Conservation (phyloP, 129 eudicot genomes). For the Cynara cardunculus region DNA sequence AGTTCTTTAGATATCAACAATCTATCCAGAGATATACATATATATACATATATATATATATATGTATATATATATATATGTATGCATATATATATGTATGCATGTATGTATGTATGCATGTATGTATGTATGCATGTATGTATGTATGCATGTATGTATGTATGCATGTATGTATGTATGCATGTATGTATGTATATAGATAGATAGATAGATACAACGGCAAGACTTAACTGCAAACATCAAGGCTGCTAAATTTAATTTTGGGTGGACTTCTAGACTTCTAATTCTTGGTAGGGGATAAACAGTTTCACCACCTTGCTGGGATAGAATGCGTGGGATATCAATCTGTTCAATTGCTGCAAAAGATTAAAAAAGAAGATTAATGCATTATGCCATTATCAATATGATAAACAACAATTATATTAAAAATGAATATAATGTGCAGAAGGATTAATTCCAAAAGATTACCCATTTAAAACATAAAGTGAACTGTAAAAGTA, state of each 20-base stretch:
- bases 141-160: too few relatives aligned
- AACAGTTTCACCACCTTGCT: constrained; percentile 98
- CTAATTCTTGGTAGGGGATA: constrained; percentile 87
- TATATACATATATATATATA: too few relatives aligned
- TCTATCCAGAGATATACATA: constrained; percentile 7
- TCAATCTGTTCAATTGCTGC: constrained; percentile 89
- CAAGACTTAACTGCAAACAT: constrained; percentile 81
- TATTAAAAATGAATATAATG: neutral
- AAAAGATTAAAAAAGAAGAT: neutral
- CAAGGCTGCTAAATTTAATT: constrained; percentile 72
- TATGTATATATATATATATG: too few relatives aligned
- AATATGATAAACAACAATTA: neutral
- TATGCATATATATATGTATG: too few relatives aligned
- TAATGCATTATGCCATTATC: neutral
- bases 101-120: too few relatives aligned
- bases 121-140: too few relatives aligned
- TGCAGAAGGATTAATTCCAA: constrained; percentile 2
- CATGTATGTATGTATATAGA: too few relatives aligned
- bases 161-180: too few relatives aligned
- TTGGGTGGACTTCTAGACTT: constrained; percentile 90
- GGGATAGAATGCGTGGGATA: constrained; percentile 88
- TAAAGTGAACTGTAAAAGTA: neutral
- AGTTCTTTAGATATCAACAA: constrained; percentile 6
- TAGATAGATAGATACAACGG: neutral
- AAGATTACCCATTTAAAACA: neutral